These are phyloP conservation scores for Thalassia testudinum DNA, from an alignment of 116 monocot genomes.

Conservation along the genomic window DNA sequence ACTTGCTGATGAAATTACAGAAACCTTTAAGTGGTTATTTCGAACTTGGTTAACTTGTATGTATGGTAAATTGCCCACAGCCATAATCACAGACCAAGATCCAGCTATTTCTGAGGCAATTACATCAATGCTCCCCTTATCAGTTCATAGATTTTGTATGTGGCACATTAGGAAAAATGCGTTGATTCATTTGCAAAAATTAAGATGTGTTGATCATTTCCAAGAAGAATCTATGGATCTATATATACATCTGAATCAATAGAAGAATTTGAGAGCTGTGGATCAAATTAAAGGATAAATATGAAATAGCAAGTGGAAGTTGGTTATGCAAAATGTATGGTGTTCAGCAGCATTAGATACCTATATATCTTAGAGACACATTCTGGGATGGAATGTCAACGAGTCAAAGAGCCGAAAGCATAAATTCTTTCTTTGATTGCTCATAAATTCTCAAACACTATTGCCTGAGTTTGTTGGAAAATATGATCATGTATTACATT, in stretches of 20 bases:
- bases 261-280: conserved; percentile 10
- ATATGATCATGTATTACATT: conserved; percentile 1
- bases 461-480: background rate
- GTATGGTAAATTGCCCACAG: background rate
- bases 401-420: conserved; percentile 6
- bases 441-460: background rate
- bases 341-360: no score
- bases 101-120: background rate
- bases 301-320: background rate
- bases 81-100: conserved; percentile 7
- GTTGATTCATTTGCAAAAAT: background rate
- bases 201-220: background rate
- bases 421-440: conserved; percentile 4
- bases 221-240: conserved; percentile 1
- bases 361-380: background rate
- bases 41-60: conserved; percentile 3
- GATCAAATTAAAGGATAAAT: background rate
- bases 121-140: background rate
- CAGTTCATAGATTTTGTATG: background rate
- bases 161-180: conserved; percentile 2
- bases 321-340: background rate
- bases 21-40: conserved; percentile 10
- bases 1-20: background rate
- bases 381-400: conserved; percentile 2
- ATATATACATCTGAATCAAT: conserved; percentile 1